These are phyloP conservation scores for Thraustochytrium sp. DNA, from an alignment of 352 stramenopile species.

Conservation along the genomic window DNA sequence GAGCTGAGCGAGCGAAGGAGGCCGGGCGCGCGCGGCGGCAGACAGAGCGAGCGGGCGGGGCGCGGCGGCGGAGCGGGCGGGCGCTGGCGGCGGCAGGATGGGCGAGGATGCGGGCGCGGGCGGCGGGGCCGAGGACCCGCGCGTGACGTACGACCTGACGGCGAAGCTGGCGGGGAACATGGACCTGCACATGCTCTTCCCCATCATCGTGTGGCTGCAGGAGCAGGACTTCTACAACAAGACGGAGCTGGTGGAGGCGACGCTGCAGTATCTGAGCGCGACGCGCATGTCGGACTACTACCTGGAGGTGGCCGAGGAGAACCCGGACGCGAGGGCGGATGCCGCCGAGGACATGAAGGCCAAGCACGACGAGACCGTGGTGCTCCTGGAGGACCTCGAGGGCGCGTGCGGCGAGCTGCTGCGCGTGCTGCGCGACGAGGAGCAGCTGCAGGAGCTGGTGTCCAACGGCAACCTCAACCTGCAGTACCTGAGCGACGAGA, in stretches of 20 bases:
- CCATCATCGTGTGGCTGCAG: constrained; percentile 82
- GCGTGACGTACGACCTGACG: constrained; percentile 41
- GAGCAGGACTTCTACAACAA: constrained; percentile 85
- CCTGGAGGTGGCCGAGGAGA: constrained; percentile 78
- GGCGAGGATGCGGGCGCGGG: neutral
- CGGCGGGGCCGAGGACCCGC: neutral
- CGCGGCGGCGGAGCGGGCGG: no score
- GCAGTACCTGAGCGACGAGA: constrained; percentile 18
- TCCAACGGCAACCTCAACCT: constrained; percentile 31
- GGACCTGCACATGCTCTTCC: constrained; percentile 89
- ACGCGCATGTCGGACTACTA: constrained; percentile 87
- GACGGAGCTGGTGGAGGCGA: constrained; percentile 76
- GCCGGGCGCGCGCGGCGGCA: neutral
- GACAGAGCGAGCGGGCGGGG: neutral
- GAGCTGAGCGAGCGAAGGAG: neutral
- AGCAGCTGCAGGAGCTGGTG: constrained; percentile 28
- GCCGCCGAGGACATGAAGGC: constrained; percentile 57
- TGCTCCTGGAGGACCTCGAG: constrained; percentile 71
- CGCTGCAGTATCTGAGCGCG: constrained; percentile 82
- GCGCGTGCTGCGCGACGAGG: constrained; percentile 46
- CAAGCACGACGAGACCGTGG: constrained; percentile 69
- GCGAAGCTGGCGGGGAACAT: constrained; percentile 64
- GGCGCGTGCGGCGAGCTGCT: constrained; percentile 51
- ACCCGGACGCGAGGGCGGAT: constrained; percentile 55
- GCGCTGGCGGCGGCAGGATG: no score